phyloP scores from a whole-genome alignment of 2,329 filamentous ascomycete genomes.

The Fusarium longipes region DNA sequence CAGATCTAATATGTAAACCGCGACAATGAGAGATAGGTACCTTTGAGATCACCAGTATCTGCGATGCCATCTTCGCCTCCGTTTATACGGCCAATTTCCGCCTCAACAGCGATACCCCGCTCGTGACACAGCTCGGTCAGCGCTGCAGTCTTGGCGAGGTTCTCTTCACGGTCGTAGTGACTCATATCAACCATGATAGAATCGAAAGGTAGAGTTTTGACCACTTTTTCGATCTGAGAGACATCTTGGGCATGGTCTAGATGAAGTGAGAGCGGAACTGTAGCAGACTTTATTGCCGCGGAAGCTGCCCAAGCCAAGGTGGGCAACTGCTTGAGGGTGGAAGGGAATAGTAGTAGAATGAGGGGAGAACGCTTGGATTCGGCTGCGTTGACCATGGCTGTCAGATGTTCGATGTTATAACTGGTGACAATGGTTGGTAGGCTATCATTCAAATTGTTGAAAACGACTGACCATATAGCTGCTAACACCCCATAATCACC shows the following conservation, averaged over 20 bases:
- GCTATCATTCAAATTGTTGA: accelerated
- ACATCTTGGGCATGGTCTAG: slow-evolving; percentile 46
- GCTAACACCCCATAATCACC: slow-evolving; percentile 24
- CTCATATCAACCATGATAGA: slow-evolving; percentile 25
- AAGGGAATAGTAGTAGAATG: slow-evolving; percentile 24
- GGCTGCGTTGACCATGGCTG: slow-evolving; percentile 22
- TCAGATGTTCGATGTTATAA: slow-evolving; percentile 38
- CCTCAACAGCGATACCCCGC: slow-evolving; percentile 24
- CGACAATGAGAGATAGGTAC: slow-evolving; percentile 31
- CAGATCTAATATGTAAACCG: not conserved
- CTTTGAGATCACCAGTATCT: slow-evolving; percentile 63
- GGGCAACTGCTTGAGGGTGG: slow-evolving; percentile 11
- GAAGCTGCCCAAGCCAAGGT: slow-evolving; percentile 50
- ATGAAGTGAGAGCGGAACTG: slow-evolving; percentile 39
- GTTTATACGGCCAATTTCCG: slow-evolving; percentile 51
- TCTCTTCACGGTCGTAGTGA: slow-evolving; percentile 7
- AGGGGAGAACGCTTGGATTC: slow-evolving; percentile 25
- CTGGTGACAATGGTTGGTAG: not conserved
- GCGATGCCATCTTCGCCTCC: slow-evolving; percentile 74
- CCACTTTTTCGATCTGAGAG: not conserved
- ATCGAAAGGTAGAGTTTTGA: slow-evolving; percentile 12
- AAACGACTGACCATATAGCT: slow-evolving; percentile 26
- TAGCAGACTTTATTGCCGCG: slow-evolving; percentile 58
- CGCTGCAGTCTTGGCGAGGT: slow-evolving; percentile 3
- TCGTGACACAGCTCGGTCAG: slow-evolving; percentile 4